Percentiles rank a stretch among this genome's conserved stretches.
These are phyloP conservation scores for Hyparrhenia diplandra DNA, from an alignment of 176 grass and related monocot genomes.

Conservation along the genomic window DNA sequence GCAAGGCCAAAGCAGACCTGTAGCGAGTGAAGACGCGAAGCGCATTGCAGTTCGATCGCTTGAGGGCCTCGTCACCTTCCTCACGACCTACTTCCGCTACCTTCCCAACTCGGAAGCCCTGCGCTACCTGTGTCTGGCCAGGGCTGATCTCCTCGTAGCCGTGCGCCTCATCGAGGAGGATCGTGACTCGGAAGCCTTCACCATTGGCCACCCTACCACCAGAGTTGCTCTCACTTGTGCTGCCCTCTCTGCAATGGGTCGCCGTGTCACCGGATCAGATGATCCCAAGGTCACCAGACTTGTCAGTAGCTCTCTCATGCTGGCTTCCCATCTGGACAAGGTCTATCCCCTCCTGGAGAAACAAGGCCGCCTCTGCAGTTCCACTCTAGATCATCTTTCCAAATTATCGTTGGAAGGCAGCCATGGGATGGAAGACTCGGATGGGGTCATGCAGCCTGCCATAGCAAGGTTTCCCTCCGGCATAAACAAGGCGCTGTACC, in stretches of 20 bases:
- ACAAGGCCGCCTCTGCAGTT: background rate
- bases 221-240: background rate
- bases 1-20: too few species aligned
- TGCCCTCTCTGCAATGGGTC: background rate
- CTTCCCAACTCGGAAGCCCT: background rate
- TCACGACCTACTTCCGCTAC: background rate
- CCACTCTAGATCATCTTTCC: background rate
- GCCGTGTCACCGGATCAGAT: background rate
- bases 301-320: background rate
- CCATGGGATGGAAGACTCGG: background rate
- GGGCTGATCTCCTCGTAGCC: background rate
- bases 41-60: background rate
- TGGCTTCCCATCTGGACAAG: background rate
- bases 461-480: background rate
- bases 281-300: slow-evolving; percentile 9
- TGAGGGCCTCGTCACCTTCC: background rate
- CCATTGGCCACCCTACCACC: background rate
- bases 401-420: background rate
- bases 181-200: background rate
- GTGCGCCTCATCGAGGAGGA: background rate
- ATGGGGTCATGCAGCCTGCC: background rate
- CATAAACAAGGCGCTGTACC: background rate
- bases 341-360: background rate
- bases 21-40: too few species aligned
- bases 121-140: background rate